Base-by-base conservation (phyloP, 2,329 filamentous ascomycete species). In the Ophiosphaerella herpotricha region DNA sequence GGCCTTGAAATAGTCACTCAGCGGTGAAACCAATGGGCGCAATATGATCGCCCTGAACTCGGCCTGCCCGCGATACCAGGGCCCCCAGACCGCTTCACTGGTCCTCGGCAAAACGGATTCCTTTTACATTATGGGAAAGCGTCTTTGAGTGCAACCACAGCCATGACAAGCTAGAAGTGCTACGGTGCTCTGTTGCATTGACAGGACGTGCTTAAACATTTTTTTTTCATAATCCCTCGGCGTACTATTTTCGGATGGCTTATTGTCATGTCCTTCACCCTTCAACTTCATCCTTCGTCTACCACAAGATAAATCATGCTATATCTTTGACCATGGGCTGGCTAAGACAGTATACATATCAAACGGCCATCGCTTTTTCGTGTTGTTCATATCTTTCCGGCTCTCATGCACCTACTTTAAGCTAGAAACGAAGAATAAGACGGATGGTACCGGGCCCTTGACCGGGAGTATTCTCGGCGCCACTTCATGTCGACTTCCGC, bases 361-460 rank as follows among this genome's bases (percentile, higher is more conserved):
- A 16, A 18, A 8, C 12, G 14, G 6, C 33, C 6, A 42, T 16
- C 39, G 11, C 4, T 24, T 11, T 24, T 39, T 5, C n/a, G 11
- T 21, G 14, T 23, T 24, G n/a, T 39, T 21, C 9, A 11, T 21
- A 16, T 11, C 24, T 26, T 29, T 13, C 11, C 5, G 31, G 41
- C 41, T 21, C 37, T 13, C 7, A 57, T 57, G 55, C 58, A 57
- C 46, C 45, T 46, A 58, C 62, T 52, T 55, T 59, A 46, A 61
- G 50, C 52, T 60, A 54, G 49, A 51, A 43, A 48, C 29, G 24
- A 50, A 36, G 54, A 50, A 43, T 50, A 43, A 41, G 39, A 29
- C 46, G 49, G 55, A 49, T 40, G 32, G 26, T 39, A 58, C 50
- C 46, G 54, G 49, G 56, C 50, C 41, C 50, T 41, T 49, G 46